Evolutionary conservation across 2,329 filamentous ascomycete genomes (phyloP), one percentile per base, ranked within the genome.

Genomic region (Aspergillus novoparasiticus): DNA sequence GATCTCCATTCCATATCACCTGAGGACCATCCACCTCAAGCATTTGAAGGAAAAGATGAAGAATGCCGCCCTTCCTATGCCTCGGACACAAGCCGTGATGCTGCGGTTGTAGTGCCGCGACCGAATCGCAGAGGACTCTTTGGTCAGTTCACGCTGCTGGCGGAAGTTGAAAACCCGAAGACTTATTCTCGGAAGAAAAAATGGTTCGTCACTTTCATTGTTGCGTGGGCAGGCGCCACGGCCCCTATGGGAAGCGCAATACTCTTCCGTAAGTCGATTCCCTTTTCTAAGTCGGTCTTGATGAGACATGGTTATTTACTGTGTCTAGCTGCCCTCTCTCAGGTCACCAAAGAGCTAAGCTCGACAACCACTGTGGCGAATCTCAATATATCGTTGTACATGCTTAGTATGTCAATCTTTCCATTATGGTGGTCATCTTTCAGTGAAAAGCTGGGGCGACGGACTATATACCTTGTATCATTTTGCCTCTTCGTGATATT

Each of bases 351-450:
- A 4, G 87, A 90, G 26, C 82, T 95, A 50, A 68, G 89, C 67
- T 84, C 88, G 14, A 85, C 85, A 0, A 77, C 86, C 16, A 90
- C 90, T 1, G 80, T 92, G 19, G 87, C 89, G 60, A 96, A 95
- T 75, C 73, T 95, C 62, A 89, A 89, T 0, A 86, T 95, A 0
- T 90, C 92, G 0, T 78, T 94, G 62, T 95, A 94, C 75, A 93
- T 95, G 91, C 82, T 95, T 5, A 82, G 86, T 69, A 92, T 95
- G 91, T 87, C 88, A 60, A 92, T 95, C 51, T 94, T 93, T 68
- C 92, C 92, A 0, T 82, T 96, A 0, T 95, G 92, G 92, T 95
- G 91, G 91, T 92, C 90, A 1, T 89, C 89, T 1, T 93, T 95
- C 72, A 92, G 90, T 10, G 92, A 95, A 69, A 79, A 79, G 4